Conservation (phyloP, 2,329 filamentous ascomycete genomes). For the Calonectria multiphialidica region DNA sequence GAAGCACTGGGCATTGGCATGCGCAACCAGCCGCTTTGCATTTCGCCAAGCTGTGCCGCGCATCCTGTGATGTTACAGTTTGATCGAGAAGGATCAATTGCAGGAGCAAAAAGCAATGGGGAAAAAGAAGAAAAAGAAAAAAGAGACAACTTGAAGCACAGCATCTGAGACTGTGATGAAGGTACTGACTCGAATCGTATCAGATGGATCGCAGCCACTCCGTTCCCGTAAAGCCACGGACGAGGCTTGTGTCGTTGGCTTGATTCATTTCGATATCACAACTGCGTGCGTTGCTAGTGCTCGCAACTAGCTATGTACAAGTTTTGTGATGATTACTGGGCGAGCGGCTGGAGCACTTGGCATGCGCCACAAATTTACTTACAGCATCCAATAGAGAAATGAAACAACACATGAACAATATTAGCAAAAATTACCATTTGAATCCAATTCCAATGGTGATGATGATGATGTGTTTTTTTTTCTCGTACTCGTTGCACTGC, state of each 20-base stretch:
- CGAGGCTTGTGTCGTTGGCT: neutral
- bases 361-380: neutral
- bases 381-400: neutral
- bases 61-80: neutral
- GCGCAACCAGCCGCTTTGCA: neutral
- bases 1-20: neutral
- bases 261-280: neutral
- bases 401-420: neutral
- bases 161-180: neutral
- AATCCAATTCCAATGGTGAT: too few relatives aligned
- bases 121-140: neutral
- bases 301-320: neutral
- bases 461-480: neutral
- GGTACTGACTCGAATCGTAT: neutral
- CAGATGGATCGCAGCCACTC: neutral
- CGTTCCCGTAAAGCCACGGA: neutral
- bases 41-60: neutral
- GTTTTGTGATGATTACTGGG: neutral
- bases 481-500: neutral
- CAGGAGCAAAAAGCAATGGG: neutral
- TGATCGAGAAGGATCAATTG: neutral
- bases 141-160: neutral
- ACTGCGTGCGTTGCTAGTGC: neutral
- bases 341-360: neutral
- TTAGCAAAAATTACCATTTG: too few relatives aligned